Base-by-base conservation (phyloP, 768 basidiomycete genomes). In the Boletellus emodensis region DNA sequence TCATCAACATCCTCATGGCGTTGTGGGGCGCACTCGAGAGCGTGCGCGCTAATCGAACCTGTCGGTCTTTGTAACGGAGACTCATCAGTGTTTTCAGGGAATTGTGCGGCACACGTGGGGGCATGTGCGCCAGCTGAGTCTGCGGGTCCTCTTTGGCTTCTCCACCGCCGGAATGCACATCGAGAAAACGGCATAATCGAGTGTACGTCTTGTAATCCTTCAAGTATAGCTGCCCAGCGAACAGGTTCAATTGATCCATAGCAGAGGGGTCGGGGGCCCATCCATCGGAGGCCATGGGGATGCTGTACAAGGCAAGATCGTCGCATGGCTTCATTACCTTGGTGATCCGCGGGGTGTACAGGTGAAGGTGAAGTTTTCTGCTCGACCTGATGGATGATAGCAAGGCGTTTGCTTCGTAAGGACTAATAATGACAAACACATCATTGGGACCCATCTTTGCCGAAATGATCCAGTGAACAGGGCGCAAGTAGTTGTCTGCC, bases 291-390 rank as follows among this genome's bases (percentile, higher is more conserved):
- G 24, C 24, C 24, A 7, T 26, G 24, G 24, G 24, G 24, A 26
- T 26, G 24, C 24, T 26, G 24, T 26, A 26, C 24, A 26, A 26
- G 6, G 24, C 24, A 26, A 26, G 24, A 7, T 26, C 58, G 24
- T 80, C 76, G 40, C 72, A 71, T 8, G 72, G 54, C 24, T 59
- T 56, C 69, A 70, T 72, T 3, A 58, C 58, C 30, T 61, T 53
- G 9, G 57, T 65, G 39, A 70, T 61, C 2, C 74, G 64, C 1
- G 78, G 72, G 0, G 74, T 59, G 52, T 79, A 79, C 4, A 72
- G 39, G 52, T 78, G 75, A 15, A 79, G 67, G 45, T 7, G 66
- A 63, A 17, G 72, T 36, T 26, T 26, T 26, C 6, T 45, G 49
- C 37, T 77, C 63, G 36, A 58, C 11, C 24, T 26, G 24, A 26